phyloP scores from a whole-genome alignment of 108 stramenopile species.

The Cafeteria roenbergensis region DNA sequence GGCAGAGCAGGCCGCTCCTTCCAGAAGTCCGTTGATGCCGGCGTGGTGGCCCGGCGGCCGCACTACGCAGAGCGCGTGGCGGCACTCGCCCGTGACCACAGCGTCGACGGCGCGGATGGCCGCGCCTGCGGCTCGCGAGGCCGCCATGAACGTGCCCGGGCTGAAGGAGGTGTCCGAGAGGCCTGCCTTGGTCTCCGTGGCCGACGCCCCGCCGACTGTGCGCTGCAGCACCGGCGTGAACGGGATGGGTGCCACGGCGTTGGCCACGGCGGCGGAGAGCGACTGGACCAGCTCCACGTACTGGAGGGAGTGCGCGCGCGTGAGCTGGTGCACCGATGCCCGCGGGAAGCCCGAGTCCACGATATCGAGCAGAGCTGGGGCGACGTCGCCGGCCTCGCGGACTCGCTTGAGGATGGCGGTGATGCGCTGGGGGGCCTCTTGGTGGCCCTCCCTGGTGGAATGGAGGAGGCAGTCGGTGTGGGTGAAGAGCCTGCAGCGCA shows the following conservation, averaged over 20 bases:
- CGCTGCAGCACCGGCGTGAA: slow-evolving; percentile 40
- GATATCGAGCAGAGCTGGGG: background rate
- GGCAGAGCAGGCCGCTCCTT: slow-evolving; percentile 50
- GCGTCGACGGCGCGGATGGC: slow-evolving; percentile 40
- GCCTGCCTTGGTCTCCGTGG: slow-evolving; percentile 16
- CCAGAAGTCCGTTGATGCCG: slow-evolving; percentile 24
- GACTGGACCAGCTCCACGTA: slow-evolving; percentile 30
- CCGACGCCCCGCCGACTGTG: slow-evolving; percentile 10
- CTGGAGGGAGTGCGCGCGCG: slow-evolving; percentile 20
- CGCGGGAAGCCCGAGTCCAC: slow-evolving; percentile 11
- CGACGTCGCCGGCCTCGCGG: background rate
- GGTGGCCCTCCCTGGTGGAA: slow-evolving; percentile 12
- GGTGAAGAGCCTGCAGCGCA: slow-evolving; percentile 10
- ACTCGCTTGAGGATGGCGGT: slow-evolving; percentile 6
- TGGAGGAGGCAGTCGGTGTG: slow-evolving; percentile 25
- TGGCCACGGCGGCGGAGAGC: slow-evolving; percentile 21
- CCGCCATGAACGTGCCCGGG: slow-evolving; percentile 28
- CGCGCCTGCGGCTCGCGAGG: slow-evolving; percentile 44
- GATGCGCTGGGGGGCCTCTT: slow-evolving; percentile 21
- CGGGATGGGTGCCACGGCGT: slow-evolving; percentile 20
- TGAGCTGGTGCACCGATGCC: slow-evolving; percentile 16
- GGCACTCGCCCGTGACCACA: slow-evolving; percentile 26
- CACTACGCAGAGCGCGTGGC: slow-evolving; percentile 86
- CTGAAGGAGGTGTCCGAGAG: slow-evolving; percentile 37
- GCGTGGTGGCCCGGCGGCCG: slow-evolving; percentile 98